These are phyloP conservation scores for Leptomonas pyrrhocoris DNA, from an alignment of 208 protist species.

Conservation along the genomic window DNA sequence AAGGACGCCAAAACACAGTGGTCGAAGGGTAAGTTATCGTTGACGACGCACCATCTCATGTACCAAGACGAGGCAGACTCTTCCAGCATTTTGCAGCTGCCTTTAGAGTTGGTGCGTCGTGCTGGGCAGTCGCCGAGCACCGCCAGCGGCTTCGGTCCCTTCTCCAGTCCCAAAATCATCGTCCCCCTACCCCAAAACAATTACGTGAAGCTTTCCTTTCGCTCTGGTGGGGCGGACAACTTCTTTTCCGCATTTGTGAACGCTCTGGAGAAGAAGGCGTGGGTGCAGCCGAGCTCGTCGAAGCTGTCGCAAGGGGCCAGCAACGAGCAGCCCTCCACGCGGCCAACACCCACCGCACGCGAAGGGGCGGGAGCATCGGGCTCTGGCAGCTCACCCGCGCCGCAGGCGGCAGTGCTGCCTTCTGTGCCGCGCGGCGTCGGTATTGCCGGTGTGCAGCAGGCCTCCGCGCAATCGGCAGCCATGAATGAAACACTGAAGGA, in stretches of 20 bases:
- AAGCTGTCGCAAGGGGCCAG: background rate
- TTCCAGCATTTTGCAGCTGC: conserved; percentile 43
- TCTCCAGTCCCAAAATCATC: conserved; percentile 68
- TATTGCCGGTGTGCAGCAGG: conserved; percentile 78
- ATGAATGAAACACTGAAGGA: conserved; percentile 68
- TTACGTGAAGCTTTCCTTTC: conserved; percentile 65
- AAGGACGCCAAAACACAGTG: conserved; percentile 54
- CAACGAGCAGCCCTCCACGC: background rate
- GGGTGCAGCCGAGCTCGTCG: conserved; percentile 35
- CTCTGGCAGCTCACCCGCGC: background rate
- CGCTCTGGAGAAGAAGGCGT: conserved; percentile 50
- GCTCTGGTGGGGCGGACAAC: conserved; percentile 48
- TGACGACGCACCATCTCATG: conserved; percentile 72
- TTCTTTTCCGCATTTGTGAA: conserved; percentile 51
- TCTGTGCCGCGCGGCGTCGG: conserved; percentile 61
- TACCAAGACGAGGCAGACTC: conserved; percentile 44
- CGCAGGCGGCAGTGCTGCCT: background rate
- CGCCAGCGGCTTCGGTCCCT: conserved; percentile 37
- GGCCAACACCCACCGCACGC: background rate
- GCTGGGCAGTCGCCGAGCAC: conserved; percentile 38
- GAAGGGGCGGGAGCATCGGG: background rate
- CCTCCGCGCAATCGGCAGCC: conserved; percentile 45
- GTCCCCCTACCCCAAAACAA: conserved; percentile 49
- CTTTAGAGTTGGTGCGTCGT: conserved; percentile 45
- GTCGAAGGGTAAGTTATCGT: conserved; percentile 59